Conservation (phyloP, 345 rosid species). For the rapeseed (Brassica napus) region Da-Ae NC_063443.1:2049001-2049500, state of each 20-base stretch:
- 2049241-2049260: no score
- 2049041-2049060: no score
- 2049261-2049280: background rate
- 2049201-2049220: background rate
- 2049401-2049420: background rate
- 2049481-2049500: no score
- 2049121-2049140: background rate
- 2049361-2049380: background rate
- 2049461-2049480: background rate
- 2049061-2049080: background rate
- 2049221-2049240: background rate
- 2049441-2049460: background rate
- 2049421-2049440: background rate
- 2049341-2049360: background rate
- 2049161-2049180: background rate
- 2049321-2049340: background rate
- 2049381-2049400: background rate
- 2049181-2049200: background rate
- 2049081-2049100: background rate
- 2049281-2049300: background rate
- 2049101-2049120: background rate
- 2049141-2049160: background rate
- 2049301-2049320: background rate
- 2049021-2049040: background rate
- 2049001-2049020: background rate